Percentiles rank a stretch among this genome's conserved stretches.
phyloP scores from a whole-genome alignment of 2,329 filamentous ascomycete species.

The Colletotrichum sp. region DNA sequence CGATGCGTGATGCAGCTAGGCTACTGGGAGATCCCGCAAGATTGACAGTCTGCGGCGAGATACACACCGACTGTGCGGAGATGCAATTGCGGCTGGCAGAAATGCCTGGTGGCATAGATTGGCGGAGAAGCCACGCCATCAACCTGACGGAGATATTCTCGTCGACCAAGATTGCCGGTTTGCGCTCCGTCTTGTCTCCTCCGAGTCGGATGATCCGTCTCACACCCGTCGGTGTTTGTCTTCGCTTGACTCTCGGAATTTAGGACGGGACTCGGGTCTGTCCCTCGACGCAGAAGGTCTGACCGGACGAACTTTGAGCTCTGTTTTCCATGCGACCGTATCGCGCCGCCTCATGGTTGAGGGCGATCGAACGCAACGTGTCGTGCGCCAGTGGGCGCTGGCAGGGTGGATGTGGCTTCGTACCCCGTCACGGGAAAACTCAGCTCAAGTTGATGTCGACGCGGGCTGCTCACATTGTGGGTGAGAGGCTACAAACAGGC shows the following conservation, averaged over 20 bases:
- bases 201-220: background rate
- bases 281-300: background rate
- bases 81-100: background rate
- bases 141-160: background rate
- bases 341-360: background rate
- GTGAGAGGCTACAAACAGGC: background rate
- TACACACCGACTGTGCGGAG: background rate
- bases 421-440: background rate
- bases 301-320: background rate
- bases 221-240: conserved; percentile 1
- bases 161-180: background rate
- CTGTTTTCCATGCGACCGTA: background rate
- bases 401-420: background rate
- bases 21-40: background rate
- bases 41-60: background rate
- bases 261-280: background rate
- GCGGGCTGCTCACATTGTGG: background rate
- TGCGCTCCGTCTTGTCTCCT: background rate
- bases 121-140: background rate
- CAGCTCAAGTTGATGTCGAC: background rate
- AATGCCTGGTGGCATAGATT: background rate
- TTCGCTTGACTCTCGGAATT: background rate
- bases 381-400: background rate
- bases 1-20: background rate
- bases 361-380: background rate